Evolutionary conservation across 768 basidiomycete genomes (phyloP), one percentile per base, ranked within the genome.

Genomic region (Thelephora aurantiotincta): DNA sequence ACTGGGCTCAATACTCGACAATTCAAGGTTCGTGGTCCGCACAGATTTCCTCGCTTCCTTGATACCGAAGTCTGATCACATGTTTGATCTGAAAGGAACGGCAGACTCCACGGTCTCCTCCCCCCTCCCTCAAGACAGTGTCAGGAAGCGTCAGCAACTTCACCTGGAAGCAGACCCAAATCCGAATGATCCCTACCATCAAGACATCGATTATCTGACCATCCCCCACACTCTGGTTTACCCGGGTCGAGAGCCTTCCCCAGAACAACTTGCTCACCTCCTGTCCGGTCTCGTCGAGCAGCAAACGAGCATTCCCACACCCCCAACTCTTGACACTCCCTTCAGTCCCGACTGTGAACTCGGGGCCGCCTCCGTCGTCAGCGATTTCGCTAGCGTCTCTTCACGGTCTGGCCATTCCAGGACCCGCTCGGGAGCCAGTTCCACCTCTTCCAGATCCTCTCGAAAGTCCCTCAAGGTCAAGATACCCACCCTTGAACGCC

Each of bases 1-100:
- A 86, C 54, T 86, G 83, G 83, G 81, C 80, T 20, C 79, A 72
- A 51, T 86, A 86, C 59, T 66, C 79, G 26, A 67, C 69, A 16
- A 71, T 85, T 6, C 82, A 86, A 61, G 83, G 83, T 82, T 48
- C 55, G 64, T 55, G n/a, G 9, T 44, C 14, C 13, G 22, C 20
- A 43, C 11, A 44, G 35, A n/a, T 3, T 35, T 18, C 6, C 36
- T 14, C 26, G 18, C 49, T 23, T 34, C 2, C 11, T 18, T 37
- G 33, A 37, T 19, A 16, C 2, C 35, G 16, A 38, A 7, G 37
- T 37, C 33, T 42, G n/a, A 18, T 11, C 44, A 30, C 35, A 7
- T 30, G 19, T 26, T 42, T 19, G 30, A 12, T 18, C 34, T 55
- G 20, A 33, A 55, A 85, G 82, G 83, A 46, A 75, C 82, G 23